These are phyloP conservation scores for Pseudofabraea citricarpa DNA, from an alignment of 2,329 filamentous ascomycete species.

Conservation along the genomic window DNA sequence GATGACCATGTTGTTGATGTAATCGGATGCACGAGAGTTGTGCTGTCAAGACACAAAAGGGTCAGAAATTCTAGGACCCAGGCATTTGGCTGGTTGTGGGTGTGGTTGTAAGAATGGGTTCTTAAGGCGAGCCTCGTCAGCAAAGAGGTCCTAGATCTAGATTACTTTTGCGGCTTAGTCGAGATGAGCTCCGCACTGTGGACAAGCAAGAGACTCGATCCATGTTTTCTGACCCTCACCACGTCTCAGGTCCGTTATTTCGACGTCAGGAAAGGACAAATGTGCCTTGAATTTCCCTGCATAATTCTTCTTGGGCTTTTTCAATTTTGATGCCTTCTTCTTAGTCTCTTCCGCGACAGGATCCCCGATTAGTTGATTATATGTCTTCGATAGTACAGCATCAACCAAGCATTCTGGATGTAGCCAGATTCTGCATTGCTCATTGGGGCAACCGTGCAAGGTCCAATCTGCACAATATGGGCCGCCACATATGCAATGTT, in stretches of 20 bases:
- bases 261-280: not conserved
- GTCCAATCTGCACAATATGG: conserved; percentile 30
- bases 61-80: too few species aligned
- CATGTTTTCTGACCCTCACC: not conserved
- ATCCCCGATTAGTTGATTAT: conserved; percentile 11
- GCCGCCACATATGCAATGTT: conserved; percentile 31
- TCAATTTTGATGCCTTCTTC: conserved; percentile 7
- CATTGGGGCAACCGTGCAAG: conserved; percentile 30
- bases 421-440: conserved; percentile 29
- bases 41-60: too few species aligned
- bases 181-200: conserved; percentile 1
- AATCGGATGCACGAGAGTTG: too few species aligned
- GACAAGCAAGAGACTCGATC: not conserved
- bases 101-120: too few species aligned
- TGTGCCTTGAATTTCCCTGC: conserved; percentile 17
- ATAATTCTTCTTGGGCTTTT: conserved; percentile 17
- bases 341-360: conserved; percentile 8
- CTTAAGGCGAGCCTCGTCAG: too few species aligned
- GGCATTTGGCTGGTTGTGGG: not conserved
- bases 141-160: too few species aligned
- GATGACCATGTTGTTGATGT: too few species aligned
- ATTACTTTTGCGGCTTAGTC: too few species aligned
- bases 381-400: conserved; percentile 22
- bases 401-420: conserved; percentile 32
- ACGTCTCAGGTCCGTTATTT: conserved; percentile 1